These are phyloP conservation scores for Penicillium mononematosum DNA, from an alignment of 495 filamentous ascomycete species.

Conservation along the genomic window DNA sequence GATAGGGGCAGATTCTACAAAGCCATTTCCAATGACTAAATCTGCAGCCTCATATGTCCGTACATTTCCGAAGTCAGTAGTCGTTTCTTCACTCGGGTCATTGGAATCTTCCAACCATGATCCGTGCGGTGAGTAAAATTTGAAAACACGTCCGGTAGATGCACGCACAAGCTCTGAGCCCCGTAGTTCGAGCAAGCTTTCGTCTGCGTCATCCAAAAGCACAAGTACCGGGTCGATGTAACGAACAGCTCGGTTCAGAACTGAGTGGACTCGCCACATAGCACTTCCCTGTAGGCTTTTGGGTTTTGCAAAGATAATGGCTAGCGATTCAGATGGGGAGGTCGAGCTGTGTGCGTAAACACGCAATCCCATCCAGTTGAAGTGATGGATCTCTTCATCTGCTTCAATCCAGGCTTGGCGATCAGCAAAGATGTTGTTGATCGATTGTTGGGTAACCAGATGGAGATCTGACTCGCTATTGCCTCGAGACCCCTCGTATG, in stretches of 20 bases:
- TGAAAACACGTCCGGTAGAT: conserved; percentile 19
- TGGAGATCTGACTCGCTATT: neutral
- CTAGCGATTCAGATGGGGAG: conserved; percentile 33
- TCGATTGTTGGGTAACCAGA: neutral
- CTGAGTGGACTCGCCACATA: conserved; percentile 10
- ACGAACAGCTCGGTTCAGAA: conserved; percentile 17
- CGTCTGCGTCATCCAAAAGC: neutral
- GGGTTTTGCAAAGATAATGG: conserved; percentile 21
- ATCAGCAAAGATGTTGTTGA: conserved; percentile 6
- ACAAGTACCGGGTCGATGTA: conserved; percentile 34
- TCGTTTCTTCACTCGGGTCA: neutral
- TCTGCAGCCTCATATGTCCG: neutral
- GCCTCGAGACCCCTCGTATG: neutral
- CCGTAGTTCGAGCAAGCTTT: conserved; percentile 2
- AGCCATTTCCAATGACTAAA: conserved; percentile 23
- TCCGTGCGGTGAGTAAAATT: conserved; percentile 33
- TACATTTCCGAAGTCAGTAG: conserved; percentile 5
- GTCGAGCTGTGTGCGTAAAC: conserved; percentile 27
- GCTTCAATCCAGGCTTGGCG: neutral
- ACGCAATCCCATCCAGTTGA: conserved; percentile 30
- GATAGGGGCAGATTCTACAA: neutral
- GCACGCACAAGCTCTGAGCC: conserved; percentile 20
- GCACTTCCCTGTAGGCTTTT: conserved; percentile 15
- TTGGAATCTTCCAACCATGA: conserved; percentile 18
- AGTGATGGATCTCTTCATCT: conserved; percentile 31